Conservation (phyloP, 2,329 filamentous ascomycete species). For the Xylariaceae sp. region DNA sequence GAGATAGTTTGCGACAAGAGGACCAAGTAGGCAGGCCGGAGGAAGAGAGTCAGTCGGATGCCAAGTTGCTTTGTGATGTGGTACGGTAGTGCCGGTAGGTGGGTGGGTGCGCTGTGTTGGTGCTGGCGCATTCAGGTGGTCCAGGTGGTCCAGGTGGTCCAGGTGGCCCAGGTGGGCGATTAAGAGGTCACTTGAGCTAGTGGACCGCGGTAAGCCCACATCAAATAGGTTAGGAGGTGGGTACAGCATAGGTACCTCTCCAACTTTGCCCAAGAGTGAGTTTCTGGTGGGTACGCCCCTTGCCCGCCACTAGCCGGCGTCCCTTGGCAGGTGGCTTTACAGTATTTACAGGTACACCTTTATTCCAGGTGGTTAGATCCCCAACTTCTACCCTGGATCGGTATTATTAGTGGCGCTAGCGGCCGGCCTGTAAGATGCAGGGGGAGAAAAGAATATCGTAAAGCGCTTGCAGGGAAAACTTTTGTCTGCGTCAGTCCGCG, state of each 20-base stretch:
- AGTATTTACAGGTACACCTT: too few relatives aligned
- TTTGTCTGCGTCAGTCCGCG: slow-evolving; percentile 12
- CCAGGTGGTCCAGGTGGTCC: slow-evolving; percentile 2
- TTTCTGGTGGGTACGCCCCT: background rate
- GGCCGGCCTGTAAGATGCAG: background rate
- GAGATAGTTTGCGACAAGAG: slow-evolving; percentile 21
- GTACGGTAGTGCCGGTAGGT: background rate
- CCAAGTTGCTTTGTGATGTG: slow-evolving; percentile 21
- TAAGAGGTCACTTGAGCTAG: slow-evolving; percentile 15
- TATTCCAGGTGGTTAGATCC: background rate
- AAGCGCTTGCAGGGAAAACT: slow-evolving; percentile 17
- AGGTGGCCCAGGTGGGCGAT: background rate
- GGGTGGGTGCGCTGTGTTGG: slow-evolving; percentile 18
- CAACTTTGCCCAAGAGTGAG: background rate
- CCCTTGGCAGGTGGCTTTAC: background rate
- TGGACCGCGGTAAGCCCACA: too few relatives aligned
- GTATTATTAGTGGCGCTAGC: background rate
- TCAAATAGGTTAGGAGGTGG: too few relatives aligned
- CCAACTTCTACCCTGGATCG: background rate
- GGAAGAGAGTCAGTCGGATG: slow-evolving; percentile 18
- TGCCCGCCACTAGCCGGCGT: background rate
- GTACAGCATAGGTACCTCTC: background rate
- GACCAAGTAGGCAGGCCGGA: background rate
- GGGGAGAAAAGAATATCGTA: background rate
- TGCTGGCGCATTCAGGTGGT: too few relatives aligned